A percentile compares a stretch with the other conserved stretches of the same genome.
Conservation (phyloP, 345 rosid species). For the thale cress (Arabidopsis thaliana) region DNA sequence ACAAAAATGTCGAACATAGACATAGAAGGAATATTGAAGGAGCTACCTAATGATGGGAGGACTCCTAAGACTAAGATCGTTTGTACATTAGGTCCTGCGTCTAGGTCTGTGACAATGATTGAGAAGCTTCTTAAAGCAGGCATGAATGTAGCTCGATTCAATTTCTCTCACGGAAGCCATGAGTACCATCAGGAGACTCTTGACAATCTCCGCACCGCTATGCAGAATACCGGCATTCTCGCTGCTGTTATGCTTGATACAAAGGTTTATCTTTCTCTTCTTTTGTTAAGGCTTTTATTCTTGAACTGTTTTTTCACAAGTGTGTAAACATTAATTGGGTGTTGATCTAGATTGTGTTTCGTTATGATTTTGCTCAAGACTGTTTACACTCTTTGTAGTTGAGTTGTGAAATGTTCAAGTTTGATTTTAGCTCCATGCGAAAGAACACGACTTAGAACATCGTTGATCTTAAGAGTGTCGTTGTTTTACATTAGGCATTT, state of each 20-base stretch:
- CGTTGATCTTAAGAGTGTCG: background rate
- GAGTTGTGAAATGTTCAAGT: too few relatives aligned
- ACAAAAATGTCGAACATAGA: constrained; percentile 81
- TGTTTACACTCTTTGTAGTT: background rate
- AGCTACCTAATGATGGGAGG: constrained; percentile 54
- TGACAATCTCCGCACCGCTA: constrained; percentile 43
- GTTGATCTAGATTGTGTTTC: background rate
- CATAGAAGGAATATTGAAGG: constrained; percentile 79
- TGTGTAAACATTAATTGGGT: background rate
- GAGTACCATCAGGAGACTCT: constrained; percentile 43
- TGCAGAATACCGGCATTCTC: constrained; percentile 40
- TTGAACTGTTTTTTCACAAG: background rate
- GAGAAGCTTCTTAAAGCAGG: constrained; percentile 63
- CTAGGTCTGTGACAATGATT: constrained; percentile 60
- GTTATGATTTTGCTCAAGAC: background rate
- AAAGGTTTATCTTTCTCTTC: constrained; percentile 29
- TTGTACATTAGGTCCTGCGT: constrained; percentile 68
- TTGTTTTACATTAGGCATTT: background rate
- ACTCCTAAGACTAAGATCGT: constrained; percentile 61
- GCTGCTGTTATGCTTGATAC: constrained; percentile 46
- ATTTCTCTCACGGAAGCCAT: constrained; percentile 52
- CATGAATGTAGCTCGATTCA: constrained; percentile 66
- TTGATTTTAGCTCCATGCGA: too few relatives aligned
- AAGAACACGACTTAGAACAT: background rate
- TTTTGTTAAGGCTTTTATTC: background rate